A percentile compares a stretch with the other conserved stretches of the same genome.
Conservation (phyloP, 129 eudicot species). For the Chrysanthemum makinoi region DNA sequence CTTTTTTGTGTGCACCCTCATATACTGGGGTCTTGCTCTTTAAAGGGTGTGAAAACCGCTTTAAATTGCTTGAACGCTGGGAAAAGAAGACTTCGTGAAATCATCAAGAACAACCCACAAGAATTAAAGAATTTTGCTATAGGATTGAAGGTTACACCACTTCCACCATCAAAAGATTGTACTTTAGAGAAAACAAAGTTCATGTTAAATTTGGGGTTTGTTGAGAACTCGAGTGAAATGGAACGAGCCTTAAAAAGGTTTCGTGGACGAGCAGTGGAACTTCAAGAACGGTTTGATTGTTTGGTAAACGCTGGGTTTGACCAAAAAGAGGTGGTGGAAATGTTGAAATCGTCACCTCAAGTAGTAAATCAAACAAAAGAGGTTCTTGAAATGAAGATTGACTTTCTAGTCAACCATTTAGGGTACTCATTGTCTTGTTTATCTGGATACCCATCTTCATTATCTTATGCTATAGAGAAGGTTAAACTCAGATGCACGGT, state of each 20-base stretch:
- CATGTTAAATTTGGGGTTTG: conserved; percentile 53
- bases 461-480: conserved; percentile 57
- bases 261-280: conserved; percentile 67
- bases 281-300: conserved; percentile 84
- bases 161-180: conserved; percentile 31
- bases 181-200: conserved; percentile 47
- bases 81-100: conserved; percentile 47
- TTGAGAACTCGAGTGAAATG: conserved; percentile 63
- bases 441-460: conserved; percentile 43
- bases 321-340: conserved; percentile 42
- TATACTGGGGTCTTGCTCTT: conserved; percentile 54
- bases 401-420: conserved; percentile 54
- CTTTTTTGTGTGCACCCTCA: conserved; percentile 44
- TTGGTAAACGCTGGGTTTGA: conserved; percentile 58
- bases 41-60: conserved; percentile 49
- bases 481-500: conserved; percentile 60
- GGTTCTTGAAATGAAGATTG: conserved; percentile 53
- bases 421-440: conserved; percentile 56
- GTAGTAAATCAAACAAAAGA: conserved; percentile 58
- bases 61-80: conserved; percentile 44
- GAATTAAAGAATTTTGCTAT: conserved; percentile 52
- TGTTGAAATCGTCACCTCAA: conserved; percentile 71
- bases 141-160: conserved; percentile 38
- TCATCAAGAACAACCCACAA: conserved; percentile 55
- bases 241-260: conserved; percentile 52